phyloP scores from a whole-genome alignment of 176 grass and related monocot species.

The Carex myosuroides region DNA sequence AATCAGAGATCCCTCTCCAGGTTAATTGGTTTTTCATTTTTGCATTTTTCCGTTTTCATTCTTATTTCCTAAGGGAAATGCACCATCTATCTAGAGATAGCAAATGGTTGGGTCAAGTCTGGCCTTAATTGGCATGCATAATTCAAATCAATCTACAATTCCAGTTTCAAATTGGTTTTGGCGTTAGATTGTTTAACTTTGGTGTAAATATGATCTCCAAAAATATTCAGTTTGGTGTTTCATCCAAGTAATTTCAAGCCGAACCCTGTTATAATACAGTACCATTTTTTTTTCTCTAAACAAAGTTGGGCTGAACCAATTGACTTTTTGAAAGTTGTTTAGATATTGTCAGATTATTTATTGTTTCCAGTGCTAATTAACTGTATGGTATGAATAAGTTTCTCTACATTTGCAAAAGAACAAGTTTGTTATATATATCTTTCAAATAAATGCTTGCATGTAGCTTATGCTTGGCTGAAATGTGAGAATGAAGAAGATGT shows the following conservation, averaged over 20 bases:
- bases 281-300: background rate
- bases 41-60: background rate
- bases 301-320: background rate
- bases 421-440: background rate
- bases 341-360: background rate
- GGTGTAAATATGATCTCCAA: background rate
- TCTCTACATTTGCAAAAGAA: background rate
- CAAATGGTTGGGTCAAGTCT: background rate
- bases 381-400: background rate
- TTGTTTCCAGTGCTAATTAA: background rate
- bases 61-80: background rate
- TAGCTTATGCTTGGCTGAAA: conserved; percentile 84
- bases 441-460: too few species aligned
- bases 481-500: conserved; percentile 65
- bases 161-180: background rate
- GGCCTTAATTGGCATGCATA: background rate
- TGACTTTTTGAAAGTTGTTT: background rate
- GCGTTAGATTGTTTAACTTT: background rate
- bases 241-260: background rate
- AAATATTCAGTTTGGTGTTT: background rate
- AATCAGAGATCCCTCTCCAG: conserved; percentile 52
- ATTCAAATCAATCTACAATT: background rate
- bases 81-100: background rate
- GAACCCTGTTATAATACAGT: background rate
- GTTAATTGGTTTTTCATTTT: conserved; percentile 23